A percentile compares a stretch with the other conserved stretches of the same genome.
Conservation (phyloP, 1,284 basidiomycete genomes). For the Chondrostereum purpureum region DNA sequence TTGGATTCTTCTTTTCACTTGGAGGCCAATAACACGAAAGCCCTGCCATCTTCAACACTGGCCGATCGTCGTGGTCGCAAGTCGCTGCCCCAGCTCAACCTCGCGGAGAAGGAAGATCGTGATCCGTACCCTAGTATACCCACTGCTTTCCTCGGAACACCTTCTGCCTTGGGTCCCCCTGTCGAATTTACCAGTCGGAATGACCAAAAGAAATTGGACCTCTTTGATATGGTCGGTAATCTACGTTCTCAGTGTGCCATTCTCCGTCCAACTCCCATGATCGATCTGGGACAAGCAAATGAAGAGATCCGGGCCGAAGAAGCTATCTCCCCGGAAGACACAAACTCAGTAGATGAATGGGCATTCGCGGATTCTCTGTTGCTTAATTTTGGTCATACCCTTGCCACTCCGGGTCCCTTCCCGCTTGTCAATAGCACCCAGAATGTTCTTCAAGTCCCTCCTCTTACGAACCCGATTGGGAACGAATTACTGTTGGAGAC, state of each 20-base stretch:
- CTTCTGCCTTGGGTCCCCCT: conserved; percentile 36
- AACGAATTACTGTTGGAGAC: not conserved
- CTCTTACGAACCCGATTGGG: no score
- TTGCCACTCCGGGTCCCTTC: not conserved
- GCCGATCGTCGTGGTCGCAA: conserved; percentile 51
- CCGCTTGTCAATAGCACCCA: no score
- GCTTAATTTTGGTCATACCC: conserved; percentile 2
- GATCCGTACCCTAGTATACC: conserved; percentile 53
- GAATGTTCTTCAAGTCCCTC: no score
- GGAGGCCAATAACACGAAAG: conserved; percentile 3
- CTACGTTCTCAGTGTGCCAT: conserved; percentile 36
- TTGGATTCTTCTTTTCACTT: conserved; percentile 35
- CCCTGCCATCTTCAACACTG: conserved; percentile 18
- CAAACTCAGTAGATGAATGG: conserved; percentile 33
- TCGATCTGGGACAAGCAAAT: conserved; percentile 11
- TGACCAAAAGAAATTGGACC: conserved; percentile 30
- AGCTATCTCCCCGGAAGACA: conserved; percentile 6
- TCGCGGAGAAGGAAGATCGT: conserved; percentile 15
- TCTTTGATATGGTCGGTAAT: conserved; percentile 50
- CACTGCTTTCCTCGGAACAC: conserved; percentile 55
- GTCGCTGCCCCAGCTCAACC: conserved; percentile 26
- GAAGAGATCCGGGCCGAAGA: conserved; percentile 17
- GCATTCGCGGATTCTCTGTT: conserved; percentile 34
- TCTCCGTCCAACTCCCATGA: conserved; percentile 15
- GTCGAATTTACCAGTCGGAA: conserved; percentile 24